Percentiles rank a stretch among this genome's conserved stretches.
Evolutionary conservation across 352 stramenopile genomes (phyloP).

Genomic region (Plasmopara muralis): DNA sequence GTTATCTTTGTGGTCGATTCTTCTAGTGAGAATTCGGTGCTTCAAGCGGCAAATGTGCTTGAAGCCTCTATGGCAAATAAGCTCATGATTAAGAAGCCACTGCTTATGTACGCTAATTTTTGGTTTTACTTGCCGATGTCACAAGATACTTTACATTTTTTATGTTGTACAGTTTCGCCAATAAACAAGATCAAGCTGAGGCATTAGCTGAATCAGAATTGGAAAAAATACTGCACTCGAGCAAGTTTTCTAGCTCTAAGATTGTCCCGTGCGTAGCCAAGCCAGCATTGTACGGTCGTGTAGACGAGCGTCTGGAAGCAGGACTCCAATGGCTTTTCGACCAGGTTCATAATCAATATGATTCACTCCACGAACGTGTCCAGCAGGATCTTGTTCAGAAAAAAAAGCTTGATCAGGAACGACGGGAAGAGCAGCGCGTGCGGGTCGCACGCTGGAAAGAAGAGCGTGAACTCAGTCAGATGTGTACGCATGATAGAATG

Average conservation of each 20-base stretch:
- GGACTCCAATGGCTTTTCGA: slow-evolving; percentile 70
- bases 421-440: slow-evolving; percentile 50
- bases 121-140: not conserved
- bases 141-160: not conserved
- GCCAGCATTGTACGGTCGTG: slow-evolving; percentile 37
- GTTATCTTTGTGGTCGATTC: slow-evolving; percentile 77
- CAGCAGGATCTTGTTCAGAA: slow-evolving; percentile 41
- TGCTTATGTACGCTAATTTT: slow-evolving; percentile 49
- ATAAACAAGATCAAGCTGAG: slow-evolving; percentile 54
- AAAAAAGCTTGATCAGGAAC: slow-evolving; percentile 50
- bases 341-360: slow-evolving; percentile 48
- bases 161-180: slow-evolving; percentile 50
- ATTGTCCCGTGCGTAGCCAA: slow-evolving; percentile 60
- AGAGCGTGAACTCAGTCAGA: slow-evolving; percentile 58
- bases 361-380: slow-evolving; percentile 42
- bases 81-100: slow-evolving; percentile 49
- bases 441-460: slow-evolving; percentile 65
- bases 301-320: slow-evolving; percentile 58
- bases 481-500: slow-evolving; percentile 49
- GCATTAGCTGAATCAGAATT: slow-evolving; percentile 38
- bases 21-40: slow-evolving; percentile 36
- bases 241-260: slow-evolving; percentile 33
- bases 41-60: slow-evolving; percentile 43
- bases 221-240: slow-evolving; percentile 27
- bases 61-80: slow-evolving; percentile 47